Evolutionary conservation across 2,329 filamentous ascomycete genomes (phyloP).

Genomic region (Verticillium alfalfae): DNA sequence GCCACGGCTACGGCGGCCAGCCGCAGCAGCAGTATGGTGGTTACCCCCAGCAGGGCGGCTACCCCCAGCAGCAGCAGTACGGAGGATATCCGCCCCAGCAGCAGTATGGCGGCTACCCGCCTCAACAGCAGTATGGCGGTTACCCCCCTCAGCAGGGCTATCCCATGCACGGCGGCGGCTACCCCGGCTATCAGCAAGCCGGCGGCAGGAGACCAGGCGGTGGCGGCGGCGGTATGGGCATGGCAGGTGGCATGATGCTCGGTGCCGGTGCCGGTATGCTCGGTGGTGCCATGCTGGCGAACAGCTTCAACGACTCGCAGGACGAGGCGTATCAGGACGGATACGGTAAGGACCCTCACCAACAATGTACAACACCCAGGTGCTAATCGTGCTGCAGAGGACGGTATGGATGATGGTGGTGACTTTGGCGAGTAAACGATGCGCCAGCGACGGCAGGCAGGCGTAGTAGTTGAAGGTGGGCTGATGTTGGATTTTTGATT

Average conservation of each 20-base stretch:
- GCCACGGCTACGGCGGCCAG: background rate
- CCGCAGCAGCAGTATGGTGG: conserved; percentile 16
- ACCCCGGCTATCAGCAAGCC: conserved; percentile 26
- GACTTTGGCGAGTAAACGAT: conserved; percentile 21
- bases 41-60: conserved; percentile 20
- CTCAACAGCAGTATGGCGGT: conserved; percentile 21
- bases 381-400: conserved; percentile 12
- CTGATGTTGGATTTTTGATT: background rate
- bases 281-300: conserved; percentile 67
- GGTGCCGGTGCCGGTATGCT: conserved; percentile 78
- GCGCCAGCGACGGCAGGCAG: conserved; percentile 14
- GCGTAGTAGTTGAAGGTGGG: background rate
- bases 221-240: conserved; percentile 44
- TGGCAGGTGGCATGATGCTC: conserved; percentile 67
- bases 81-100: conserved; percentile 16
- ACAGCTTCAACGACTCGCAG: conserved; percentile 59
- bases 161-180: conserved; percentile 20
- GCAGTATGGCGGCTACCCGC: conserved; percentile 15
- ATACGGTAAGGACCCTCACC: conserved; percentile 13
- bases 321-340: conserved; percentile 49
- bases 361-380: background rate
- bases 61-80: conserved; percentile 8
- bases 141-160: conserved; percentile 23
- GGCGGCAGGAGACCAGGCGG: conserved; percentile 30
- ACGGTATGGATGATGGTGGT: conserved; percentile 23